Conservation (phyloP, 495 filamentous ascomycete species). For the Podospora comata region DNA sequence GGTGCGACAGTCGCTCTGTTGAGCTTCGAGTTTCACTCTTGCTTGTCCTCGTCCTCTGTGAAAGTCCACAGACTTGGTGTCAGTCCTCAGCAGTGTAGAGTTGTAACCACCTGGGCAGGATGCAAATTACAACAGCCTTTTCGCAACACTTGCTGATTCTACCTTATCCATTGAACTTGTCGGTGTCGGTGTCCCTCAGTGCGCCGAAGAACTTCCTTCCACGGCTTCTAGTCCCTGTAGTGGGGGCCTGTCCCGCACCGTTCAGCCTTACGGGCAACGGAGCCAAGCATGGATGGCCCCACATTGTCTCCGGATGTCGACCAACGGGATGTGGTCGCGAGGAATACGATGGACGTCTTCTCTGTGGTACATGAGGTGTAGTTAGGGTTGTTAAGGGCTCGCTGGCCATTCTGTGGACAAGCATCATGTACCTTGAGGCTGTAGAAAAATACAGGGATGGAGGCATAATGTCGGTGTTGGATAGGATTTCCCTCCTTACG, state of each 20-base stretch:
- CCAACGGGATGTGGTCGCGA: constrained; percentile 13
- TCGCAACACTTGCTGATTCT: background rate
- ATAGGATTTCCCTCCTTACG: background rate
- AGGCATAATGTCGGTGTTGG: background rate
- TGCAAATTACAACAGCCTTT: background rate
- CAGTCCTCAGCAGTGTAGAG: too few species aligned
- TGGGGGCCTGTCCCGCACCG: background rate
- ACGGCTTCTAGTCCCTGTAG: background rate
- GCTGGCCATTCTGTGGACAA: background rate
- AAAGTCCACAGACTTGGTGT: background rate
- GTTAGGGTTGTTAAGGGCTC: background rate
- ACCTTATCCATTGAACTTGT: background rate
- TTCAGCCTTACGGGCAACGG: background rate
- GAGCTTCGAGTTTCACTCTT: background rate
- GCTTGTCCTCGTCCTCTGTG: background rate
- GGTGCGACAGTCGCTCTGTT: background rate
- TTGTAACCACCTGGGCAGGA: too few species aligned
- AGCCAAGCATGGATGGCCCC: background rate
- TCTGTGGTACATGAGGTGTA: background rate
- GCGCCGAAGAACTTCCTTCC: background rate
- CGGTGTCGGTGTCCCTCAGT: background rate
- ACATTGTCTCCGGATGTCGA: background rate
- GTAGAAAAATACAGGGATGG: background rate
- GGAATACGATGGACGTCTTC: constrained; percentile 1
- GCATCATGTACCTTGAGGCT: background rate